phyloP scores from a whole-genome alignment of 495 filamentous ascomycete species.

The Neohortaea acidophila region DNA sequence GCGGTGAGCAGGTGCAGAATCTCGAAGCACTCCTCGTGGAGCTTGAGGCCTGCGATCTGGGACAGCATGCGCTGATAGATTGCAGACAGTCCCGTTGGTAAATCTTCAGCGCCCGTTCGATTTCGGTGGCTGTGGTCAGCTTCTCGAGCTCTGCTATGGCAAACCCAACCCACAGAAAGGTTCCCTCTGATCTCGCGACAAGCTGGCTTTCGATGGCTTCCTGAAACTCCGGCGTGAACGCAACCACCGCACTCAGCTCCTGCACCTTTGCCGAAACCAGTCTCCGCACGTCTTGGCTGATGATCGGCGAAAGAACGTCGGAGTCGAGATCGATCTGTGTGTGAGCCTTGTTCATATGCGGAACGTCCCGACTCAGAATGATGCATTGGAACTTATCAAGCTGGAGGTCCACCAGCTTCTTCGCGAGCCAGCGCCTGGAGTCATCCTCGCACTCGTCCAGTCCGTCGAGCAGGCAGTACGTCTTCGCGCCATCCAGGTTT shows the following conservation, averaged over 20 bases:
- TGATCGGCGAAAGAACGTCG: conserved; percentile 21
- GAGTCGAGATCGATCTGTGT: conserved; percentile 18
- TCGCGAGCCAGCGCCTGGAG: conserved; percentile 25
- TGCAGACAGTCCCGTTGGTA: conserved; percentile 24
- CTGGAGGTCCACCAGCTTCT: conserved; percentile 21
- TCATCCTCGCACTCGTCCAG: conserved; percentile 35
- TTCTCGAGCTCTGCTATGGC: conserved; percentile 26
- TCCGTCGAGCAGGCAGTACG: conserved; percentile 32
- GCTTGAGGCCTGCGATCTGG: conserved; percentile 18
- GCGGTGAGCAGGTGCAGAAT: conserved; percentile 25
- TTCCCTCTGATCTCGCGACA: conserved; percentile 27
- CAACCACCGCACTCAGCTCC: conserved; percentile 23
- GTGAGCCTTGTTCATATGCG: conserved; percentile 11
- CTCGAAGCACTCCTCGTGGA: conserved; percentile 17
- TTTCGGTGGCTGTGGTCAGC: conserved; percentile 16
- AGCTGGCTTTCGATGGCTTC: conserved; percentile 22
- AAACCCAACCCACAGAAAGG: conserved; percentile 35
- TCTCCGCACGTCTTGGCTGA: conserved; percentile 24
- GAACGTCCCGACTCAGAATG: conserved; percentile 23
- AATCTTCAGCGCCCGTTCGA: conserved; percentile 16
- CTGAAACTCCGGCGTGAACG: conserved; percentile 13
- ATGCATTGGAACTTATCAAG: conserved; percentile 24
- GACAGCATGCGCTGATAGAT: conserved; percentile 26
- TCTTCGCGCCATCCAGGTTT: conserved; percentile 18
- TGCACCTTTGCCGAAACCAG: conserved; percentile 28